phyloP scores from a whole-genome alignment of 495 filamentous ascomycete genomes.

The Podospora pseudopauciseta region DNA sequence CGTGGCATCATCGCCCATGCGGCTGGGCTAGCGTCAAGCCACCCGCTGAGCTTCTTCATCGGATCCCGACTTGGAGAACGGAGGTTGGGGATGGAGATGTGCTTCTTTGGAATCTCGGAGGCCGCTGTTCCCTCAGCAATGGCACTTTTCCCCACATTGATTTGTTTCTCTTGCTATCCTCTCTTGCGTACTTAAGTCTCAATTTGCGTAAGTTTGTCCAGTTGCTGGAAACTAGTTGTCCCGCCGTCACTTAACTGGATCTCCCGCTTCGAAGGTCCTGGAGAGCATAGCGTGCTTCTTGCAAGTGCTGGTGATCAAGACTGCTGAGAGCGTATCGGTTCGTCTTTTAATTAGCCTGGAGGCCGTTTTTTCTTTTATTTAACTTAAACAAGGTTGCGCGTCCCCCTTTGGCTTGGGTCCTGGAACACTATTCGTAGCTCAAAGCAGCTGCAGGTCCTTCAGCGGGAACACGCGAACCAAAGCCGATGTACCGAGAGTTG shows the following conservation, averaged over 20 bases:
- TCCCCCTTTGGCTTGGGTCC: neutral
- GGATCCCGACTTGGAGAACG: slow-evolving; percentile 1
- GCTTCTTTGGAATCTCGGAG: slow-evolving; percentile 3
- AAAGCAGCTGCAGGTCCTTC: neutral
- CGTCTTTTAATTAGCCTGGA: slow-evolving; percentile 2
- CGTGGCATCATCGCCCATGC: neutral
- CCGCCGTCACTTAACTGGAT: neutral
- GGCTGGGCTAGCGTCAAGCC: slow-evolving; percentile 5
- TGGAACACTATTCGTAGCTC: neutral
- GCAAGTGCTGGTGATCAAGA: neutral
- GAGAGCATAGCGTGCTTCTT: neutral
- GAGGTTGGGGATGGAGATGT: neutral
- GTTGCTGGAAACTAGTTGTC: neutral
- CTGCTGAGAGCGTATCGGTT: neutral
- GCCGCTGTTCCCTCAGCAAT: neutral
- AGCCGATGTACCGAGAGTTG: neutral
- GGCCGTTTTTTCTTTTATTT: neutral
- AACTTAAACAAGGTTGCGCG: neutral
- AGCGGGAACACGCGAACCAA: slow-evolving; percentile 1
- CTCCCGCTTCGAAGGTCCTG: neutral
- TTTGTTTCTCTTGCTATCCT: neutral
- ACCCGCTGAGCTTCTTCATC: neutral
- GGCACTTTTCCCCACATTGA: neutral
- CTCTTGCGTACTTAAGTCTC: neutral
- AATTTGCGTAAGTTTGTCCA: neutral